Conservation (phyloP, 352 stramenopile species). For the Phytophthora pseudosyringae region DNA sequence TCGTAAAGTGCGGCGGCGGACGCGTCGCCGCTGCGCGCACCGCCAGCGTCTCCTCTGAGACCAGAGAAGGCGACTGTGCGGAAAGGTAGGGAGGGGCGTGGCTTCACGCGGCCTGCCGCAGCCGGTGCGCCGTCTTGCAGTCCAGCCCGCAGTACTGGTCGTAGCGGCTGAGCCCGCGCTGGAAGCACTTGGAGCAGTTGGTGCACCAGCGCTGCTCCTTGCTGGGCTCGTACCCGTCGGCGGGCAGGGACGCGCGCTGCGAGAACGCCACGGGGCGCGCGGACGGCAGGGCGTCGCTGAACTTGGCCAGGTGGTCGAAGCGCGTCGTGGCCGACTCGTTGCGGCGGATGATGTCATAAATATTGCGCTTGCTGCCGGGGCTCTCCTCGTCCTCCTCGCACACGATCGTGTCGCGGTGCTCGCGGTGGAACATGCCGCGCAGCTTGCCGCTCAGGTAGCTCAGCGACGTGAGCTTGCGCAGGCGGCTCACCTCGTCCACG, state of each 20-base stretch:
- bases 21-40: constrained; percentile 22
- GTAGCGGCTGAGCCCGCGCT: constrained; percentile 67
- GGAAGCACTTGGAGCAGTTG: constrained; percentile 84
- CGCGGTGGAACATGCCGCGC: constrained; percentile 55
- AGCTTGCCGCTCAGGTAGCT: constrained; percentile 64
- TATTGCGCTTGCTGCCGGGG: constrained; percentile 38
- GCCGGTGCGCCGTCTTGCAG: constrained; percentile 69
- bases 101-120: constrained; percentile 43
- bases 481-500: constrained; percentile 41
- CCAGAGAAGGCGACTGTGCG: constrained; percentile 29
- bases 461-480: constrained; percentile 70
- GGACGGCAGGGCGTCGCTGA: constrained; percentile 14
- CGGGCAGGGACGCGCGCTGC: constrained; percentile 26
- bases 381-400: constrained; percentile 65
- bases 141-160: constrained; percentile 75
- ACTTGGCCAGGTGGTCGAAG: constrained; percentile 37
- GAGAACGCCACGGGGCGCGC: constrained; percentile 12
- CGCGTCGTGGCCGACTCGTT: constrained; percentile 31
- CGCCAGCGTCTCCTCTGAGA: constrained; percentile 28
- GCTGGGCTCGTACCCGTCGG: constrained; percentile 53
- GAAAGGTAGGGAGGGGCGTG: constrained; percentile 35
- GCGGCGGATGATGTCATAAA: constrained; percentile 60
- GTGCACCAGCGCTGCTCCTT: constrained; percentile 79
- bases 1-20: constrained; percentile 35
- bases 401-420: constrained; percentile 65